Percentiles rank a stretch among this genome's conserved stretches.
These are phyloP conservation scores for Fonsecaea nubica DNA, from an alignment of 2,329 filamentous ascomycete species.

Conservation along the genomic window DNA sequence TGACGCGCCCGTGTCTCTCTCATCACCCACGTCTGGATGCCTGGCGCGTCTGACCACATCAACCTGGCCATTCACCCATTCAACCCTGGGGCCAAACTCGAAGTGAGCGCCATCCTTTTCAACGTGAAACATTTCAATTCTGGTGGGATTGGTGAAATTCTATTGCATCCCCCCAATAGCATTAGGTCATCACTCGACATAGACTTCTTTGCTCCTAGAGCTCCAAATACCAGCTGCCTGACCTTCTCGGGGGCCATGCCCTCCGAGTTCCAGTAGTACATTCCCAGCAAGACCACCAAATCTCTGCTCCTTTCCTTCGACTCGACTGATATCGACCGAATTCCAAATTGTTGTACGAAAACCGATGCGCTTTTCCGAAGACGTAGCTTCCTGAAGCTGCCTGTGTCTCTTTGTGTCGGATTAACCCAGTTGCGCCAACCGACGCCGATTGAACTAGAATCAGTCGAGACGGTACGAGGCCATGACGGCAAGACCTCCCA, in stretches of 20 bases:
- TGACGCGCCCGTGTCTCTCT: conserved; percentile 10
- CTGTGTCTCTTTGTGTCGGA: conserved; percentile 5
- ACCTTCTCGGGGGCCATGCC: background rate
- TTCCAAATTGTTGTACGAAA: conserved; percentile 4
- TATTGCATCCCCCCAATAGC: conserved; percentile 8
- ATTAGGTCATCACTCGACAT: conserved; percentile 18
- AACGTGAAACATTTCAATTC: conserved; percentile 16
- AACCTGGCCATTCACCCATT: conserved; percentile 6
- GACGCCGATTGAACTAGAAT: conserved; percentile 13
- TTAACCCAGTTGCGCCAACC: conserved; percentile 7
- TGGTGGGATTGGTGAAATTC: conserved; percentile 19
- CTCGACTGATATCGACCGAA: conserved; percentile 14
- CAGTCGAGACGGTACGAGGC: background rate
- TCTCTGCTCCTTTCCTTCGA: conserved; percentile 7
- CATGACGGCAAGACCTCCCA: background rate
- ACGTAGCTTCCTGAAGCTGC: conserved; percentile 9
- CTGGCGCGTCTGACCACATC: conserved; percentile 14
- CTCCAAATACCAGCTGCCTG: conserved; percentile 20
- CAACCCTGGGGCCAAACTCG: conserved; percentile 6
- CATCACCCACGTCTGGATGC: background rate
- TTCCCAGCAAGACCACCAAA: conserved; percentile 11
- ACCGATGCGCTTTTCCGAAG: conserved; percentile 16
- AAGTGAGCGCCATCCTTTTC: background rate
- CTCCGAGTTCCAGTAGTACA: conserved; percentile 12
- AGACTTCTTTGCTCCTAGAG: conserved; percentile 17